Evolutionary conservation across 495 filamentous ascomycete species (phyloP).

Genomic region (Physcia stellaris): DNA sequence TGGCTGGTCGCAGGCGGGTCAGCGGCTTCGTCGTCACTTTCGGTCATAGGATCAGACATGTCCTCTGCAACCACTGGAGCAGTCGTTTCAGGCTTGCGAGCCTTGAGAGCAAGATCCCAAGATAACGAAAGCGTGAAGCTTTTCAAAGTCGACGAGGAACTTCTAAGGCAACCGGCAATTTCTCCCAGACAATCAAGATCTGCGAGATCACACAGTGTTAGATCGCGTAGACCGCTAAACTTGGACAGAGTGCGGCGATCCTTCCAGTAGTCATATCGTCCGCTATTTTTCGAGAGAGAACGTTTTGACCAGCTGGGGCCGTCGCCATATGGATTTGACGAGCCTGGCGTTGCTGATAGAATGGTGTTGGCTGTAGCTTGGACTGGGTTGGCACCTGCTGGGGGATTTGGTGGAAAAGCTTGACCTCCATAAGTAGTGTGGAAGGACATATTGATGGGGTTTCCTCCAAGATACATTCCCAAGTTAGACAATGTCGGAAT

Average conservation of each 20-base stretch:
- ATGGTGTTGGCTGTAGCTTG: too few species aligned
- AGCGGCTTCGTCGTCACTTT: constrained; percentile 38
- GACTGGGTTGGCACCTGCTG: too few species aligned
- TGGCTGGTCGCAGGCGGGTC: constrained; percentile 9
- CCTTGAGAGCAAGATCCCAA: constrained; percentile 30
- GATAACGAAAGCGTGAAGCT: constrained; percentile 46
- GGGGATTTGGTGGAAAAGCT: too few species aligned
- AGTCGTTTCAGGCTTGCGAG: constrained; percentile 32
- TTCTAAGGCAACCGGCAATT: constrained; percentile 36
- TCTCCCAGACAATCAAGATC: constrained; percentile 39
- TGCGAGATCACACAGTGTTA: constrained; percentile 44
- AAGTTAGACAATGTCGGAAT: too few species aligned
- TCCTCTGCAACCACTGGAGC: constrained; percentile 24
- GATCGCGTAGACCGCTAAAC: constrained; percentile 38
- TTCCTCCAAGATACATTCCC: too few species aligned
- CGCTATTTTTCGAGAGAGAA: neutral
- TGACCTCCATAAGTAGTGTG: too few species aligned
- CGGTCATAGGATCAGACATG: constrained; percentile 29
- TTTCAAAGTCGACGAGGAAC: constrained; percentile 34
- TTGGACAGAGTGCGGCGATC: constrained; percentile 36
- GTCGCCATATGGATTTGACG: too few species aligned
- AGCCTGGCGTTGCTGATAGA: too few species aligned
- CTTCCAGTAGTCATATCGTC: constrained; percentile 11
- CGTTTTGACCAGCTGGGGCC: too few species aligned
- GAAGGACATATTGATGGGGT: too few species aligned